Conservation (phyloP, 2,329 filamentous ascomycete species). For the Penicillium vulpinum region DNA sequence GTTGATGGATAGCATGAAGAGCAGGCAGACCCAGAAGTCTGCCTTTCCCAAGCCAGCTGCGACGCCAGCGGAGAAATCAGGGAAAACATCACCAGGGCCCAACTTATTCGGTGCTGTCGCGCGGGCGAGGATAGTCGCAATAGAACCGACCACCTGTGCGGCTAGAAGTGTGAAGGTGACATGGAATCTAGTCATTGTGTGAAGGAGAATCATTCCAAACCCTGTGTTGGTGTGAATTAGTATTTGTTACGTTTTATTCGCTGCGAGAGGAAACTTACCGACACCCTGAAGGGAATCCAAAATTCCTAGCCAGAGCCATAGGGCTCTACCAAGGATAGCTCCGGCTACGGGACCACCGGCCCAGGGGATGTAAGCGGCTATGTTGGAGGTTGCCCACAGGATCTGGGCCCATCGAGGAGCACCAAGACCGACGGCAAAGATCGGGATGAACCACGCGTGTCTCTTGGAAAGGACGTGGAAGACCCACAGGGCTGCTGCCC, state of each 20-base stretch:
- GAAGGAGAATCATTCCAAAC: constrained; percentile 66
- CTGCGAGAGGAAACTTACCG: constrained; percentile 24
- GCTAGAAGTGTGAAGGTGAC: constrained; percentile 61
- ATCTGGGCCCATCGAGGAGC: constrained; percentile 68
- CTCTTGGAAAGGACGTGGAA: constrained; percentile 57
- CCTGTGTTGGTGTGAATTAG: constrained; percentile 33
- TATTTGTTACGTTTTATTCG: neutral
- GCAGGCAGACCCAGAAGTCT: constrained; percentile 39
- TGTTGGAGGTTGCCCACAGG: constrained; percentile 62
- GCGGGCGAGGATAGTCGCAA: constrained; percentile 62
- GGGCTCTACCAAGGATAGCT: constrained; percentile 56
- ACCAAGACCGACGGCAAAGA: constrained; percentile 65
- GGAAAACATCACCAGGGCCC: constrained; percentile 60
- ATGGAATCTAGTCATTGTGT: constrained; percentile 65
- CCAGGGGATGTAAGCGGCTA: constrained; percentile 64
- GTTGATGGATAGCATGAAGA: constrained; percentile 55
- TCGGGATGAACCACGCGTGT: constrained; percentile 67
- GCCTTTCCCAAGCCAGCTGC: constrained; percentile 14
- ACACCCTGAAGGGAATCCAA: constrained; percentile 66
- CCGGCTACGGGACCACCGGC: constrained; percentile 53
- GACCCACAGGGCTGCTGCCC: constrained; percentile 49
- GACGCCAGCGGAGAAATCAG: constrained; percentile 60
- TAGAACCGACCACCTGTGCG: constrained; percentile 62
- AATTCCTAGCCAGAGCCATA: constrained; percentile 69
- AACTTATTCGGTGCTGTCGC: constrained; percentile 61